phyloP scores from a whole-genome alignment of 768 basidiomycete genomes.

The Pholiota conissans region DNA sequence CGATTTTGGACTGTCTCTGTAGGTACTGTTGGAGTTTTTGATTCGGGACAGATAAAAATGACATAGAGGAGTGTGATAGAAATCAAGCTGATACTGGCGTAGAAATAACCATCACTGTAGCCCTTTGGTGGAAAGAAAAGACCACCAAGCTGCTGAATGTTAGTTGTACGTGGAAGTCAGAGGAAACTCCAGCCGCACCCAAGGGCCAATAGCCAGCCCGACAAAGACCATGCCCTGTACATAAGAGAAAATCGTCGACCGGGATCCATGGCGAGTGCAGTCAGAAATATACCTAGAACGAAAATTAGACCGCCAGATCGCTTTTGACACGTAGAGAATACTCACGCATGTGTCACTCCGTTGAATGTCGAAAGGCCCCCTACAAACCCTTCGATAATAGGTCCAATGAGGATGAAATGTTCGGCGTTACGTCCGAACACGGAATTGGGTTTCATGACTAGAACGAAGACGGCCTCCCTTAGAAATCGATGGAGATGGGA shows the following conservation, averaged over 20 bases:
- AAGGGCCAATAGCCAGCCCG: slow-evolving; percentile 79
- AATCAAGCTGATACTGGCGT: slow-evolving; percentile 41
- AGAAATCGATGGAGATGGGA: background rate
- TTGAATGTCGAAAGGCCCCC: slow-evolving; percentile 70
- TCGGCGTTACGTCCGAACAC: slow-evolving; percentile 57
- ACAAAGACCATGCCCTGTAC: slow-evolving; percentile 76
- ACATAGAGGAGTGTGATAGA: slow-evolving; percentile 38
- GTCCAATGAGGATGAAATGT: slow-evolving; percentile 73
- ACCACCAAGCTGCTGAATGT: slow-evolving; percentile 36
- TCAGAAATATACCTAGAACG: slow-evolving; percentile 51
- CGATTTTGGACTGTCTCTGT: slow-evolving; percentile 16
- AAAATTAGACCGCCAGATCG: slow-evolving; percentile 8
- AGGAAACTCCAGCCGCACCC: slow-evolving; percentile 42
- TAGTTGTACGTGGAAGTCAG: background rate
- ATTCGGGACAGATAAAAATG: slow-evolving; percentile 54
- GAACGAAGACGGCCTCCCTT: slow-evolving; percentile 78
- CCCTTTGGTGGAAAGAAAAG: slow-evolving; percentile 61
- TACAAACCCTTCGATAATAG: slow-evolving; percentile 75
- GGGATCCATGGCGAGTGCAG: slow-evolving; percentile 51
- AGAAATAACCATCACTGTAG: slow-evolving; percentile 52
- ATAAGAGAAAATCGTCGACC: slow-evolving; percentile 56
- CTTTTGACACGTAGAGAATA: slow-evolving; percentile 27
- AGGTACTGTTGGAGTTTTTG: slow-evolving; percentile 32
- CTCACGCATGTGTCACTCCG: slow-evolving; percentile 68
- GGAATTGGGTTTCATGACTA: slow-evolving; percentile 66